Evolutionary conservation across 2,329 filamentous ascomycete genomes (phyloP).

Genomic region (Arachnopeziza araneosa): DNA sequence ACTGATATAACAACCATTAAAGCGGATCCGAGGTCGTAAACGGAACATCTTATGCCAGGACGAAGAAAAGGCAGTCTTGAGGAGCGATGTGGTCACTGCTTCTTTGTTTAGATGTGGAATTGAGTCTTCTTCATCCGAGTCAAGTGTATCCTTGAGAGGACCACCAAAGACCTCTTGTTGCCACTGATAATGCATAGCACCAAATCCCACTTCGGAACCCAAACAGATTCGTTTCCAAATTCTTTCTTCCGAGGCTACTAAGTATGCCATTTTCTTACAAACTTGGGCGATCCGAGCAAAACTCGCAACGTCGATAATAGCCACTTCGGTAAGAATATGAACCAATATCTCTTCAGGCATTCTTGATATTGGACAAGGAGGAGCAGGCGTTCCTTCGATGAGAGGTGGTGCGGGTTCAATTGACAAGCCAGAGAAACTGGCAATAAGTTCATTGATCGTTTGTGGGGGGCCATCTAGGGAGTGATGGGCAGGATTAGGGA

Average conservation of each 20-base stretch:
- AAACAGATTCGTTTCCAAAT: constrained; percentile 79
- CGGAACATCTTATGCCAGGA: constrained; percentile 71
- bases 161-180: constrained; percentile 55
- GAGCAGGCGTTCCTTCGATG: constrained; percentile 65
- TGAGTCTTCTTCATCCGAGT: constrained; percentile 2
- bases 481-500: constrained; percentile 50
- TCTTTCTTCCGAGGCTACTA: constrained; percentile 75
- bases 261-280: constrained; percentile 81
- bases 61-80: constrained; percentile 38
- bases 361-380: constrained; percentile 71
- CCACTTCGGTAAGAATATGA: constrained; percentile 70
- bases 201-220: constrained; percentile 69
- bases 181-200: constrained; percentile 77
- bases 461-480: constrained; percentile 50
- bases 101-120: constrained; percentile 10
- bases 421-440: constrained; percentile 63
- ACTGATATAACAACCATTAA: constrained; percentile 93
- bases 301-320: constrained; percentile 67
- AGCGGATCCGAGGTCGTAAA: constrained; percentile 76
- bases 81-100: constrained; percentile 28
- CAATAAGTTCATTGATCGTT: constrained; percentile 63
- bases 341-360: constrained; percentile 81
- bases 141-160: constrained; percentile 33
- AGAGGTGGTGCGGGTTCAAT: constrained; percentile 64
- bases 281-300: constrained; percentile 73